Percentiles rank a stretch among this genome's conserved stretches.
Conservation (phyloP, 257 asterid species). For the Salvia splendens region DNA sequence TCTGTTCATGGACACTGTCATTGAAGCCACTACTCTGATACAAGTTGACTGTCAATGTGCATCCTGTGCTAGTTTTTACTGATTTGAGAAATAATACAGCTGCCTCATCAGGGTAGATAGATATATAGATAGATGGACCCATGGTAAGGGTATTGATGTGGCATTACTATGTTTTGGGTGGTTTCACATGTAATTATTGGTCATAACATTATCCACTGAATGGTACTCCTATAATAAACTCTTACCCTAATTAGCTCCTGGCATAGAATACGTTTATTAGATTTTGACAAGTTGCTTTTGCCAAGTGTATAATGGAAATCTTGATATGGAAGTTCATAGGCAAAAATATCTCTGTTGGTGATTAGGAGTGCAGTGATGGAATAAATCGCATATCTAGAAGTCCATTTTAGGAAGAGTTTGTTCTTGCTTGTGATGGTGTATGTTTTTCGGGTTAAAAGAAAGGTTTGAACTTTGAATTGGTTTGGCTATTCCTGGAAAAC, state of each 20-base stretch:
- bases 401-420: background rate
- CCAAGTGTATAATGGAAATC: background rate
- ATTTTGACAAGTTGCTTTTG: background rate
- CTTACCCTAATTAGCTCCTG: no score
- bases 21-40: background rate
- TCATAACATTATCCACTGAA: background rate
- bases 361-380: background rate
- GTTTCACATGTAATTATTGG: background rate
- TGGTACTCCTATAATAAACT: no score
- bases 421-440: background rate
- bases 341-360: background rate
- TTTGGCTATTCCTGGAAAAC: background rate
- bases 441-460: background rate
- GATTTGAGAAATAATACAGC: background rate
- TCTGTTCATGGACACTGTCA: background rate
- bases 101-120: background rate
- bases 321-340: background rate
- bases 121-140: background rate
- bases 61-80: background rate
- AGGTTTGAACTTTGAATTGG: background rate
- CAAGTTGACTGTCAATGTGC: background rate
- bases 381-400: background rate
- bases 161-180: background rate
- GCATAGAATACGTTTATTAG: no score
- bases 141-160: background rate